Evolutionary conservation across 257 asterid genomes (phyloP), one percentile per base, ranked within the genome.

Genomic region (Nicotiana otophora): DNA sequence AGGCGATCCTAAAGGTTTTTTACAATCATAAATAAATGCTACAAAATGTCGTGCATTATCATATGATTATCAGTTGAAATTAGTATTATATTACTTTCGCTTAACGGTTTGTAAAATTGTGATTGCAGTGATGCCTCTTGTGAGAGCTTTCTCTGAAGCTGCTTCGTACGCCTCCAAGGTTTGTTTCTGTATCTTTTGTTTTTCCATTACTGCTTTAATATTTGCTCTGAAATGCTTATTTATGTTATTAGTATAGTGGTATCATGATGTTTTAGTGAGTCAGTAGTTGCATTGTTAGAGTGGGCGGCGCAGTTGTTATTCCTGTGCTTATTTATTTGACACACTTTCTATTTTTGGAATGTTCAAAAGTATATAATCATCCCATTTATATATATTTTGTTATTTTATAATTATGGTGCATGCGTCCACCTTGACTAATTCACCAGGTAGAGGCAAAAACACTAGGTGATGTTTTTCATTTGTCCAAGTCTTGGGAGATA

Each of bases 151-250:
- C 36, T 87, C 86, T 5, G 89, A 87, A 79, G 86, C 87, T 48
- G 64, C 17, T 16, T 82, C 86, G 0, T 84, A 87, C 11, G 83
- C 81, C 51, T 87, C 89, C 77, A 87, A 87, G 89, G 89, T 87
- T 51, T 57, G 82, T n/a, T 65, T 3, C 48, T 55, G 23, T 3
- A 46, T 62, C 17, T 0, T 26, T 4, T 10, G 0, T 9, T 23
- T 5, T 23, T 7, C 12, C 60, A 19, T 48, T 77, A 11, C 26
- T 16, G 36, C 23, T 82, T 2, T 28, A 7, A 30, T 15, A 11
- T 26, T 77, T 51, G 5, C 14, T 76, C 5, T 6, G 42, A 75
- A 75, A 75, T 51, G 42, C 4, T 23, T 20, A 75, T 51, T 48
- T 26, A 48, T 75, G 15, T 48, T 48, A 7, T 46, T 15, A 14